Base-by-base conservation (phyloP, 495 filamentous ascomycete species). In the Lindgomyces ingoldianus region DNA sequence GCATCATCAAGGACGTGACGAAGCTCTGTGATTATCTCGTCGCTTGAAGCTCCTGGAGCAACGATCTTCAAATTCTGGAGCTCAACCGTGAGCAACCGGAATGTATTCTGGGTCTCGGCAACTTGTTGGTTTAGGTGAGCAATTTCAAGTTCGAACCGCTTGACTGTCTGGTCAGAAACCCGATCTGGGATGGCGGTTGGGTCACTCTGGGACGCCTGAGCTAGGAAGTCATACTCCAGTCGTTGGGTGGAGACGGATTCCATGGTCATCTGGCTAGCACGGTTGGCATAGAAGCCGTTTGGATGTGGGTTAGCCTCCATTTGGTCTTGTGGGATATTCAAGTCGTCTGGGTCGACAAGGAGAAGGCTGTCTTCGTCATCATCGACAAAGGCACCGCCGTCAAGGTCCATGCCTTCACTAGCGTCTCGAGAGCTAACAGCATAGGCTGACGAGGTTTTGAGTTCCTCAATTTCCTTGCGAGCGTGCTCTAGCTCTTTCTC, bases 31-130 rank as follows among this genome's bases (percentile, higher is more conserved):
- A 77, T 46, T 39, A 76, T 68, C 18, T 54, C 56, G 12, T 61
- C 45, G 12, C 18, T 50, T 25, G 57, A 46, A n/a, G 57, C 64
- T n/a, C 64, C 59, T 2, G 39, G 56, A 0, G 50, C 42, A 0
- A 59, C 53, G 44, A 77, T 68, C 29, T 73, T 68, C 11, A 78
- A 66, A 36, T 61, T 67, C 29, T 74, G 51, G 4, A 77, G 62
- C 55, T 76, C 70, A 44, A 76, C 65, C 6, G 44, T 44, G 21
- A 75, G 47, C 22, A 74, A 62, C 12, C 71, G 62, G 10, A 77
- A 58, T 0, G 47, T 26, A 1, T 61, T 46, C 58, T 67, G 60
- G 22, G 63, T 60, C 10, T 73, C 62, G 19, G 65, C 51, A 0
- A 70, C 36, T 39, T 76, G 52, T 0, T 47, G 56, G 14, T 29